Evolutionary conservation across 1,139 yeast genomes (phyloP).

Genomic region (Nakaseomyces glabratus): DNA sequence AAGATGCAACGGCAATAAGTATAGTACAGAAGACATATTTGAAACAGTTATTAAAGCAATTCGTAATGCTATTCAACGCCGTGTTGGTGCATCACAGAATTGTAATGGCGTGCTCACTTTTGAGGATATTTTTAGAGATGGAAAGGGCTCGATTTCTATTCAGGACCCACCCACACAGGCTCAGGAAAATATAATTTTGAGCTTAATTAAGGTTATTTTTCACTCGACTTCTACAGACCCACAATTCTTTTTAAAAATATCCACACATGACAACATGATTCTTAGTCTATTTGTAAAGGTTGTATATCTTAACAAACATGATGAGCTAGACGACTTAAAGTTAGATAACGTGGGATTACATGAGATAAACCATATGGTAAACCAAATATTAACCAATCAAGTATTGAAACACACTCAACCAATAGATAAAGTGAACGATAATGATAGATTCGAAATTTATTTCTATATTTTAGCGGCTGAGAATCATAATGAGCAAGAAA

Average conservation of each 20-base stretch:
- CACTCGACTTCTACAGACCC: conserved; percentile 14
- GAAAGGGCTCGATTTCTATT: conserved; percentile 22
- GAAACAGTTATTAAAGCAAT: too few species aligned
- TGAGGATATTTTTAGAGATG: conserved; percentile 13
- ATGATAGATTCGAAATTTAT: neutral
- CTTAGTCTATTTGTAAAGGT: conserved; percentile 25
- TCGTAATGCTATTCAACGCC: too few species aligned
- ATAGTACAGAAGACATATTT: too few species aligned
- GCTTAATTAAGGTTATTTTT: conserved; percentile 24
- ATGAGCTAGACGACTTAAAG: conserved; percentile 3
- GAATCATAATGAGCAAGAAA: conserved; percentile 13
- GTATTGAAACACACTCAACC: neutral
- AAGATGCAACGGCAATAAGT: too few species aligned
- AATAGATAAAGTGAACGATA: neutral
- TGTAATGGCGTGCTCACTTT: too few species aligned
- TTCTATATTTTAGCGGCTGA: neutral
- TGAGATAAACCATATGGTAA: neutral
- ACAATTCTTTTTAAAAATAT: too few species aligned
- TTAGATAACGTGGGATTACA: neutral
- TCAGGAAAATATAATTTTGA: conserved; percentile 22
- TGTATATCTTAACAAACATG: conserved; percentile 16
- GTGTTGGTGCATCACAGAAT: too few species aligned
- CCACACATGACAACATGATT: conserved; percentile 28
- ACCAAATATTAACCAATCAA: neutral
- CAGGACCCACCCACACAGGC: conserved; percentile 22